A percentile compares a stretch with the other conserved stretches of the same genome.
These are phyloP conservation scores for Antitrichia curtipendula DNA, from an alignment of 225 moss, liverwort and hornwort species.

Conservation along the genomic window DNA sequence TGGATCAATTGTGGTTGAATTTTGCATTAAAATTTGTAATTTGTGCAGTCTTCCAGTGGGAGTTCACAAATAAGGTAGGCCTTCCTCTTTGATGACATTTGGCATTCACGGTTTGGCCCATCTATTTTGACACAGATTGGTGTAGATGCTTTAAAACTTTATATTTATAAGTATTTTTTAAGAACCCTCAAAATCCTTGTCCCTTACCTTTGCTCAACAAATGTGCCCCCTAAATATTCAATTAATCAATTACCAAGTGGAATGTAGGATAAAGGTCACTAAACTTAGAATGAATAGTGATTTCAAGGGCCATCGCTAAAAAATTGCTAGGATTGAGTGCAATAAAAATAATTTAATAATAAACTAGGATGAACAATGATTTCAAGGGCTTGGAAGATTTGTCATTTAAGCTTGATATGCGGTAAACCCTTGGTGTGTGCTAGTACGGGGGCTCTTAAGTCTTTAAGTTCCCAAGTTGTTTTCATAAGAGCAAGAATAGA, in stretches of 20 bases:
- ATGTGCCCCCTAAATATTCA: too few species aligned
- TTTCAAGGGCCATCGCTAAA: background rate
- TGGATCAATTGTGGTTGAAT: too few species aligned
- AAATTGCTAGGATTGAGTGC: background rate
- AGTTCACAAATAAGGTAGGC: too few species aligned
- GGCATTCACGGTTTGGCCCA: too few species aligned
- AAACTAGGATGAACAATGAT: background rate
- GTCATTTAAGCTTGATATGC: background rate
- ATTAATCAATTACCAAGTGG: background rate
- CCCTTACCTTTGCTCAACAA: background rate
- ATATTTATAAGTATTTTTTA: background rate
- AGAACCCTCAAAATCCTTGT: background rate
- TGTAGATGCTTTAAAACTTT: background rate
- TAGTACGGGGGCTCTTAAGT: rapidly evolving
- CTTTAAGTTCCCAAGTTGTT: background rate
- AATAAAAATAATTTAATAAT: background rate
- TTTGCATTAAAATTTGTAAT: too few species aligned
- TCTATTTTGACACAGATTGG: too few species aligned
- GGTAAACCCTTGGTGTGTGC: rapidly evolving
- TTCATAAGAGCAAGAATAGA: background rate
- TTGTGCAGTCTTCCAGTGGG: too few species aligned
- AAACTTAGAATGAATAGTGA: background rate
- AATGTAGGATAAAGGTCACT: too few species aligned
- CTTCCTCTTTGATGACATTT: too few species aligned
- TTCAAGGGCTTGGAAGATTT: background rate